Evolutionary conservation across 768 basidiomycete genomes (phyloP).

Genomic region (Pleurotus cornucopiae): DNA sequence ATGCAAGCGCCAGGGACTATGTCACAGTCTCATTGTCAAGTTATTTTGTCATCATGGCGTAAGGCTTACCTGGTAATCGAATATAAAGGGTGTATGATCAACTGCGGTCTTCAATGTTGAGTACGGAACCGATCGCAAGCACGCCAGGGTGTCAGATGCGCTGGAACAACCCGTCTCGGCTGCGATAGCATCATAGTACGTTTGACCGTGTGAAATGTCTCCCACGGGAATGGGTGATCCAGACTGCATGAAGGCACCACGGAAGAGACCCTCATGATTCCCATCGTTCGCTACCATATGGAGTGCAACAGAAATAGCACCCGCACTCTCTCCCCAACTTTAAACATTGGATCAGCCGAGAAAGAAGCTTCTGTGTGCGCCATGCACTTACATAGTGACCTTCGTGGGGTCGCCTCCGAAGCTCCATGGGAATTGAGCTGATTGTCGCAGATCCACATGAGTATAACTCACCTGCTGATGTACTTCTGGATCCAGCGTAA

Average conservation of each 20-base stretch:
- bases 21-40: constrained; percentile 8
- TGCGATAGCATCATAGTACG: constrained; percentile 38
- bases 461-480: constrained; percentile 24
- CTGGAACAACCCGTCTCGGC: constrained; percentile 28
- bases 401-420: constrained; percentile 45
- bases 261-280: constrained; percentile 32
- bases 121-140: constrained; percentile 36
- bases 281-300: constrained; percentile 42
- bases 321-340: constrained; percentile 51
- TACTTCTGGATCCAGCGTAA: constrained; percentile 62
- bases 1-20: constrained; percentile 38
- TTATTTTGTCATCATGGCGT: too few species aligned
- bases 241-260: constrained; percentile 42
- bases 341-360: neutral
- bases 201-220: constrained; percentile 26
- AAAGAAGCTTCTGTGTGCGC: neutral
- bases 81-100: constrained; percentile 21
- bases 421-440: constrained; percentile 27
- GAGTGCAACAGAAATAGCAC: constrained; percentile 41
- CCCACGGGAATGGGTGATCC: constrained; percentile 30
- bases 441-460: neutral
- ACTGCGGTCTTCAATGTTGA: constrained; percentile 23
- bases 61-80: constrained; percentile 18
- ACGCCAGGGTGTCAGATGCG: constrained; percentile 32
- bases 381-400: constrained; percentile 25